A percentile compares a stretch with the other conserved stretches of the same genome.
phyloP scores from a whole-genome alignment of 352 stramenopile species.

The Phytophthora cactorum region DNA sequence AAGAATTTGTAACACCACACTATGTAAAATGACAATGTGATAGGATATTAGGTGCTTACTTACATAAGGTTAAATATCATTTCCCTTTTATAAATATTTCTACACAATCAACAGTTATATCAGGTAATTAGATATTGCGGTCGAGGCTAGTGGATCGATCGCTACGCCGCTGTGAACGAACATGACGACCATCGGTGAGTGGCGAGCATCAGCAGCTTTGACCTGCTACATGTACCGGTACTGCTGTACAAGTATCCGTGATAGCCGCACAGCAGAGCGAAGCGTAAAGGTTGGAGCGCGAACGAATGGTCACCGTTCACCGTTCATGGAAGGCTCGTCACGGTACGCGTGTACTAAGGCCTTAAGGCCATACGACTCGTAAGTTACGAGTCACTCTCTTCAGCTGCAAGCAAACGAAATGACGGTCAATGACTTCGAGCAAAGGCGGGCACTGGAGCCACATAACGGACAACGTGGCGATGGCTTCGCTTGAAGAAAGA shows the following conservation, averaged over 20 bases:
- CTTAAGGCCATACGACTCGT: too few species aligned
- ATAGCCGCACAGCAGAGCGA: background rate
- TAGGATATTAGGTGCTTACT: background rate
- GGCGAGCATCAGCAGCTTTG: too few species aligned
- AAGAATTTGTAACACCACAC: background rate
- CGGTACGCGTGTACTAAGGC: too few species aligned
- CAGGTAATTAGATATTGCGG: background rate
- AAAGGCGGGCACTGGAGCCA: background rate
- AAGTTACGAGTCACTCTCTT: background rate
- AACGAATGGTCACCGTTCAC: background rate
- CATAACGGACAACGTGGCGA: background rate
- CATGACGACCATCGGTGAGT: background rate
- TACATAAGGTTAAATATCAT: background rate
- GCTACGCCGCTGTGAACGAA: background rate
- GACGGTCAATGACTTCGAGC: background rate
- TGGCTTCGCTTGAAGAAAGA: background rate
- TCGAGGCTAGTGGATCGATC: background rate
- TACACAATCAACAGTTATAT: background rate
- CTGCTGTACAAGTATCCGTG: too few species aligned
- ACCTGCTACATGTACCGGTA: too few species aligned
- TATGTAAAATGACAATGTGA: background rate
- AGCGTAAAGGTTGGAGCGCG: background rate
- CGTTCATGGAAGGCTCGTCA: background rate
- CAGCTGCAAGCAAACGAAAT: background rate
- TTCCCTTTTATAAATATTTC: background rate